Base-by-base conservation (phyloP, 2,329 filamentous ascomycete genomes). In the Diplodia seriata region DNA sequence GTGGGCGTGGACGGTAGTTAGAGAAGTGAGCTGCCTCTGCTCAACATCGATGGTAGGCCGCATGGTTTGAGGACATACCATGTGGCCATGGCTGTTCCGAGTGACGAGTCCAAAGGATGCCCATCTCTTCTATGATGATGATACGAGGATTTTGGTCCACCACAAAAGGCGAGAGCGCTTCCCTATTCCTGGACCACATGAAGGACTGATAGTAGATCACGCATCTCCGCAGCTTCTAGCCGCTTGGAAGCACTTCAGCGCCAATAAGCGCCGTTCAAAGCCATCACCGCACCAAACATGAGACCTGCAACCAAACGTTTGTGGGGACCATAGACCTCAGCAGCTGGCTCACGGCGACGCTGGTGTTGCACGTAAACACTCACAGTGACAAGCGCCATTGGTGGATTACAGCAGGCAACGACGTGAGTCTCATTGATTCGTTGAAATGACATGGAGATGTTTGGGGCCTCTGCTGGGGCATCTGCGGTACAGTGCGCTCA, bases 1-100 rank as follows among this genome's bases (percentile, higher is more conserved):
- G 84, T 20, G 63, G 63, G 6, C 54, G 64, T 18, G 64, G 64
- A 14, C 33, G 53, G 64, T 51, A 51, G 33, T 33, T 20, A n/a
- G 43, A 51, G 29, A 50, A 20, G 57, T 20, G 9, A 33, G 9
- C 8, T n/a, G 43, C 9, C 7, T 62, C 26, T 15, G 7, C 18
- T 20, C 26, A 50, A 14, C 18, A 4, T 26, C 23, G 18, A 23
- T 7, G 33, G n/a, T n/a, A 55, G 31, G 53, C 29, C 31, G 18
- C 53, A 18, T 53, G 2, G 7, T 11, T 20, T 47, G 43, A 47
- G 18, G n/a, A 47, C 43, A n/a, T 8, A 47, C 8, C 40, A n/a
- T 8, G 40, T 43, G 40, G 40, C 40, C 14, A 43, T 43, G 12
- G 11, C 26, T 7, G 33, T 14, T 14, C 53, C 50, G 26, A 53